Evolutionary conservation across 768 basidiomycete genomes (phyloP).

Genomic region (Phylloporus sp.): DNA sequence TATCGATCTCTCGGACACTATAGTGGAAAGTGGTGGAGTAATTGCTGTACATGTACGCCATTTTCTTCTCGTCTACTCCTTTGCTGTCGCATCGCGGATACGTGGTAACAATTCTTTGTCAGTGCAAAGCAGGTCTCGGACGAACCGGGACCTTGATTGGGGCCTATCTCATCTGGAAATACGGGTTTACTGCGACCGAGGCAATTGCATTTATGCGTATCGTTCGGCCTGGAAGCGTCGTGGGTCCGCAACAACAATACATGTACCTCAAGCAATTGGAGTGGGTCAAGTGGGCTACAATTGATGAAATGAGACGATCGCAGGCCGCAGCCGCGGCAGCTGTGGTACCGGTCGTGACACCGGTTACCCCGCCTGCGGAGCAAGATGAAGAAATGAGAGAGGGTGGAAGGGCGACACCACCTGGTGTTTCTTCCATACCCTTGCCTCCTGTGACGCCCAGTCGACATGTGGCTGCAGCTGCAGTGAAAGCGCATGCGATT

Average conservation of each 20-base stretch:
- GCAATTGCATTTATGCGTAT: conserved; percentile 99
- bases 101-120: conserved; percentile 20
- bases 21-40: conserved; percentile 72
- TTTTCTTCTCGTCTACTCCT: conserved; percentile 5
- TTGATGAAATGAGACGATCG: conserved; percentile 60
- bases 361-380: conserved; percentile 79
- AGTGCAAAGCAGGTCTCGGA: conserved; percentile 97
- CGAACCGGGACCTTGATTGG: conserved; percentile 96
- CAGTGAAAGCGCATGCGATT: conserved; percentile 66
- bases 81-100: conserved; percentile 11
- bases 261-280: conserved; percentile 92
- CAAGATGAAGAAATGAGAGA: conserved; percentile 57
- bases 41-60: conserved; percentile 81
- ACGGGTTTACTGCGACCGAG: conserved; percentile 92
- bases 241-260: conserved; percentile 91
- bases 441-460: conserved; percentile 79
- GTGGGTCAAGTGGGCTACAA: conserved; percentile 90
- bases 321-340: conserved; percentile 40
- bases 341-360: conserved; percentile 52
- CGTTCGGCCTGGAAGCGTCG: conserved; percentile 89
- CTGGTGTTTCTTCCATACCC: conserved; percentile 19
- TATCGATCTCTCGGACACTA: conserved; percentile 75
- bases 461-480: conserved; percentile 64
- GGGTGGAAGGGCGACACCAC: conserved; percentile 36
- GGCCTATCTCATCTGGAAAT: conserved; percentile 98